phyloP scores from a whole-genome alignment of 495 filamentous ascomycete species.

The Apiosordaria backusii region DNA sequence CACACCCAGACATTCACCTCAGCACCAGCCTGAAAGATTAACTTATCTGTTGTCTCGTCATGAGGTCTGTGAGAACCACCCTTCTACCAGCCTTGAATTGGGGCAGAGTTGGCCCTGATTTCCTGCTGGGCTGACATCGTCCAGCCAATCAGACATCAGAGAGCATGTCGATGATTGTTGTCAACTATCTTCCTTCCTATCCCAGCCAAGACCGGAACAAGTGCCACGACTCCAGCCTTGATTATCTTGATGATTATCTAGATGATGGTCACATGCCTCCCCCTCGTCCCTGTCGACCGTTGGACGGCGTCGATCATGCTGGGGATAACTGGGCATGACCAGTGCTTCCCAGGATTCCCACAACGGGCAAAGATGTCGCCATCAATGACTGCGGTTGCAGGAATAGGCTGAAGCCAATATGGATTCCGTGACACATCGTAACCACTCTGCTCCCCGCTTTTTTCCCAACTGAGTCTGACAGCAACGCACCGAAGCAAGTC shows the following conservation, averaged over 20 bases:
- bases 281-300: conserved; percentile 1
- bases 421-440: conserved; percentile 1
- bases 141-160: neutral
- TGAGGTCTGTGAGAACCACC: too few relatives aligned
- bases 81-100: too few relatives aligned
- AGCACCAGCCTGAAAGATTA: too few relatives aligned
- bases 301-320: neutral
- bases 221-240: neutral
- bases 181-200: neutral
- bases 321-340: neutral
- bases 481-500: neutral
- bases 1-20: too few relatives aligned
- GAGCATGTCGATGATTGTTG: neutral
- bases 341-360: neutral
- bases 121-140: neutral
- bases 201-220: neutral
- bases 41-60: too few relatives aligned
- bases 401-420: neutral
- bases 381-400: neutral
- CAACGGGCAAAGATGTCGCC: neutral
- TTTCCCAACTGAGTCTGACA: neutral
- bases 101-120: too few relatives aligned
- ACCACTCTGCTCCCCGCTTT: neutral
- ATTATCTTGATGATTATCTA: neutral
- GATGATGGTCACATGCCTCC: neutral